Evolutionary conservation across 1,139 yeast genomes (phyloP).

Genomic region (Zygosaccharomyces pseudobailii): DNA sequence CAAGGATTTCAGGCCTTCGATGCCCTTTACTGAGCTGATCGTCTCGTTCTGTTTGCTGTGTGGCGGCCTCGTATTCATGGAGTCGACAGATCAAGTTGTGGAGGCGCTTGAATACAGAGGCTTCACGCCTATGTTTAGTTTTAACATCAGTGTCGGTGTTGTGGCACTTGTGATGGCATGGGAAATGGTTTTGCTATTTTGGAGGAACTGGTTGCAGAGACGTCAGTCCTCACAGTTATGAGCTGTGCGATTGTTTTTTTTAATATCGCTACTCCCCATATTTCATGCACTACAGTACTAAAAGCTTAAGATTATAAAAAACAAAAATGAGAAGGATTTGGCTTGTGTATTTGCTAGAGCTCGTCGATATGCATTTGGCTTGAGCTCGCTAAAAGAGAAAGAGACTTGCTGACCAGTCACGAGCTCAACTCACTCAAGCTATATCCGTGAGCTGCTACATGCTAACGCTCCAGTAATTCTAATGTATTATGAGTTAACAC

Average conservation of each 20-base stretch:
- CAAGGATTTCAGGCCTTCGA: slow-evolving; percentile 44
- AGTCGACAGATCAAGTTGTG: slow-evolving; percentile 80
- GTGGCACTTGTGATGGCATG: slow-evolving; percentile 84
- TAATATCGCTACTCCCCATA: background rate
- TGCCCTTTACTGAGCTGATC: slow-evolving; percentile 81
- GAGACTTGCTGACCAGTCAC: background rate
- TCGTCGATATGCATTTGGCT: background rate
- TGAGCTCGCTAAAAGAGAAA: background rate
- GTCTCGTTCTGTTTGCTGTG: slow-evolving; percentile 72
- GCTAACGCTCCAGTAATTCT: background rate
- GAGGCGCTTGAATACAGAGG: slow-evolving; percentile 83
- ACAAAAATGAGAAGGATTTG: background rate
- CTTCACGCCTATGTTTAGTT: slow-evolving; percentile 81
- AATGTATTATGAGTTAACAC: background rate
- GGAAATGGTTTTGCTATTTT: slow-evolving; percentile 68
- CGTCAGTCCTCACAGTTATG: slow-evolving; percentile 4
- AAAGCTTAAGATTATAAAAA: background rate
- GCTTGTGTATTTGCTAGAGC: background rate
- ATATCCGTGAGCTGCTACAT: background rate
- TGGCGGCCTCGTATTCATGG: slow-evolving; percentile 92
- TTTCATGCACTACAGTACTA: background rate
- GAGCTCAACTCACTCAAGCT: background rate
- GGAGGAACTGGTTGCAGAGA: slow-evolving; percentile 49
- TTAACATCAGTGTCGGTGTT: slow-evolving; percentile 77
- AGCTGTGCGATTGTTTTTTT: background rate